Percentiles rank a stretch among this genome's conserved stretches.
phyloP scores from a whole-genome alignment of 768 basidiomycete genomes.

The Heimioporus sp. region DNA sequence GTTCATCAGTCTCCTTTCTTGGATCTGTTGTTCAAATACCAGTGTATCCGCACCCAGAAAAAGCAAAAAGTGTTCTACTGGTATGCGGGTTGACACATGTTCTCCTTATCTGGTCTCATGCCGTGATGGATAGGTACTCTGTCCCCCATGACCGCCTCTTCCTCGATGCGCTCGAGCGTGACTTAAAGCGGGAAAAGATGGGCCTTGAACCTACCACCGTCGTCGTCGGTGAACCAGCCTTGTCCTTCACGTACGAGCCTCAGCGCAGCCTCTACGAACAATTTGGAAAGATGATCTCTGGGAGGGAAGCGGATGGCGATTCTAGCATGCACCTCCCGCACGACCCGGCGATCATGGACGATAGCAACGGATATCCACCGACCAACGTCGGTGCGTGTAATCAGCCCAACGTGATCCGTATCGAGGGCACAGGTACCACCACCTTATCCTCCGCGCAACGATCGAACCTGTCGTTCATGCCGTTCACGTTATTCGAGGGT shows the following conservation, averaged over 20 bases:
- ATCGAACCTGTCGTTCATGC: slow-evolving; percentile 46
- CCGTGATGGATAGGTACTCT: slow-evolving; percentile 66
- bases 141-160: slow-evolving; percentile 97
- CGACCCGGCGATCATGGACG: slow-evolving; percentile 17
- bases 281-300: slow-evolving; percentile 52
- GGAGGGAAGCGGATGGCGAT: slow-evolving; percentile 35
- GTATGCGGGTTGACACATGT: slow-evolving; percentile 41
- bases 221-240: slow-evolving; percentile 75
- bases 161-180: slow-evolving; percentile 93
- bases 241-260: slow-evolving; percentile 86
- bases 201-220: slow-evolving; percentile 82
- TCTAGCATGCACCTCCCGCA: slow-evolving; percentile 29
- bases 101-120: neutral
- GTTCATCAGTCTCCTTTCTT: slow-evolving; percentile 77
- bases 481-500: slow-evolving; percentile 78
- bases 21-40: slow-evolving; percentile 92
- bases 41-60: slow-evolving; percentile 97
- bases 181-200: slow-evolving; percentile 94
- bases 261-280: slow-evolving; percentile 87
- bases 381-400: slow-evolving; percentile 3
- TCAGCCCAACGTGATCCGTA: slow-evolving; percentile 20
- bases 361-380: slow-evolving; percentile 15
- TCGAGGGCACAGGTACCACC: slow-evolving; percentile 21
- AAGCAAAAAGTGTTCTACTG: slow-evolving; percentile 99
- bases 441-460: slow-evolving; percentile 17